phyloP scores from a whole-genome alignment of 108 stramenopile species.

The Nannochloropsis salina region DNA sequence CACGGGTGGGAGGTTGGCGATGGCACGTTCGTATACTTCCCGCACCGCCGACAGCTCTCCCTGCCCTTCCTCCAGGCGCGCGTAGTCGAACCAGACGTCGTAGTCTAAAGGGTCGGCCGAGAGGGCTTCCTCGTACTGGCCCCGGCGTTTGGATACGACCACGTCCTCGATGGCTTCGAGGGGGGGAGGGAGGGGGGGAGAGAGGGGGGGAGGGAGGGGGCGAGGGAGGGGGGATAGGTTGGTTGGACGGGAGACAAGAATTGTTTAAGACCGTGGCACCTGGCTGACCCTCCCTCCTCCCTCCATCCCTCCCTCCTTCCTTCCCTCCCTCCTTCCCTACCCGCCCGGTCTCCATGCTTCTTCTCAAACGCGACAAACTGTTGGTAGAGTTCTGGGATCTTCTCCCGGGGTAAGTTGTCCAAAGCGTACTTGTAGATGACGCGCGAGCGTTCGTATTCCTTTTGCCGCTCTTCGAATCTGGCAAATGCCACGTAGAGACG shows the following conservation, averaged over 20 bases:
- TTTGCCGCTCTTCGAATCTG: conserved; percentile 71
- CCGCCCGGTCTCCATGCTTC: conserved; percentile 83
- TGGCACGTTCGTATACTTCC: conserved; percentile 89
- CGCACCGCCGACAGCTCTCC: not conserved
- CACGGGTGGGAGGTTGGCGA: conserved; percentile 72
- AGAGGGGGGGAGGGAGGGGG: not conserved
- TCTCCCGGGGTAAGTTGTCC: conserved; percentile 65
- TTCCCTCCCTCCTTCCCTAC: conserved; percentile 55
- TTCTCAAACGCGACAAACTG: conserved; percentile 86
- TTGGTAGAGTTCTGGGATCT: conserved; percentile 49
- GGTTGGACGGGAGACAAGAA: too few relatives aligned
- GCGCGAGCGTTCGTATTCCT: conserved; percentile 92
- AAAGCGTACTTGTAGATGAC: conserved; percentile 93
- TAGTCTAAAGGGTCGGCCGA: conserved; percentile 77
- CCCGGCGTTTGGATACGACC: conserved; percentile 73
- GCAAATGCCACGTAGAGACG: conserved; percentile 80
- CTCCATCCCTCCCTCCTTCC: not conserved
- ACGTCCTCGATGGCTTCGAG: conserved; percentile 58
- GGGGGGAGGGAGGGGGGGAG: not conserved
- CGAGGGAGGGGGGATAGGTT: not conserved
- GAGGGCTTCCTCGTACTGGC: conserved; percentile 69
- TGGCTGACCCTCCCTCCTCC: not conserved
- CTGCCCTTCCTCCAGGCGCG: conserved; percentile 82
- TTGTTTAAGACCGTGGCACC: too few relatives aligned
- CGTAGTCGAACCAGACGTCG: conserved; percentile 96